Conservation (phyloP, 1,139 yeast genomes). For the Geotrichum phurueaensis region DNA sequence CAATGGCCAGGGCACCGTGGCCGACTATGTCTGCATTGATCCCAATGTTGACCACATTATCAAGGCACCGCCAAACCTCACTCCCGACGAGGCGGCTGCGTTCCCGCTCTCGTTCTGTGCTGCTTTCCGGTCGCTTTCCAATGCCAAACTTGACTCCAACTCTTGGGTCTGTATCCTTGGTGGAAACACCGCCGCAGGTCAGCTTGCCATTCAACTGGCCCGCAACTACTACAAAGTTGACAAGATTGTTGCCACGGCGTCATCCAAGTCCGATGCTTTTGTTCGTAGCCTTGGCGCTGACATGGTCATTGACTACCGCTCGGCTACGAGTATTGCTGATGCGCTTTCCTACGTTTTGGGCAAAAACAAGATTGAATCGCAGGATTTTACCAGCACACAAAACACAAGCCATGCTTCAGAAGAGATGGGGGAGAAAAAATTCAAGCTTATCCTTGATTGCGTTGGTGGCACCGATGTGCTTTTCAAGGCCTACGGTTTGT, state of each 20-base stretch:
- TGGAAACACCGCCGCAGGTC: constrained; percentile 67
- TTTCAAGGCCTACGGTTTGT: constrained; percentile 30
- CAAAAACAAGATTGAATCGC: constrained; percentile 8
- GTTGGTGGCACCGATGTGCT: constrained; percentile 32
- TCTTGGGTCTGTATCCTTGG: constrained; percentile 56
- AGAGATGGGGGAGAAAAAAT: constrained; percentile 4
- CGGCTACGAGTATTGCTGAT: constrained; percentile 23
- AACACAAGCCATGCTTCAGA: constrained; percentile 2
- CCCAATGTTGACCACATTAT: constrained; percentile 37
- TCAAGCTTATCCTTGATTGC: constrained; percentile 17
- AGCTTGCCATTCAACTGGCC: constrained; percentile 53
- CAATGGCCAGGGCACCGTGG: constrained; percentile 45
- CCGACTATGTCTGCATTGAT: constrained; percentile 46
- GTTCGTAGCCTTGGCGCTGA: constrained; percentile 50
- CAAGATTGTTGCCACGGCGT: constrained; percentile 42
- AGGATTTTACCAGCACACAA: constrained; percentile 7
- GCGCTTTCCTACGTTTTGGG: constrained; percentile 16
- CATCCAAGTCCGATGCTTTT: constrained; percentile 35
- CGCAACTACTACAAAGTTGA: constrained; percentile 41
- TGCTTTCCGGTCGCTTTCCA: constrained; percentile 44
- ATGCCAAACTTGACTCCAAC: constrained; percentile 29
- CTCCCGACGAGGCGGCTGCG: constrained; percentile 52
- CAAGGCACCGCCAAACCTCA: constrained; percentile 45
- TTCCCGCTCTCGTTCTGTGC: constrained; percentile 55
- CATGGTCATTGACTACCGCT: constrained; percentile 47